Base-by-base conservation (phyloP, 345 rosid species). In the Fremontodendron californicum region DNA sequence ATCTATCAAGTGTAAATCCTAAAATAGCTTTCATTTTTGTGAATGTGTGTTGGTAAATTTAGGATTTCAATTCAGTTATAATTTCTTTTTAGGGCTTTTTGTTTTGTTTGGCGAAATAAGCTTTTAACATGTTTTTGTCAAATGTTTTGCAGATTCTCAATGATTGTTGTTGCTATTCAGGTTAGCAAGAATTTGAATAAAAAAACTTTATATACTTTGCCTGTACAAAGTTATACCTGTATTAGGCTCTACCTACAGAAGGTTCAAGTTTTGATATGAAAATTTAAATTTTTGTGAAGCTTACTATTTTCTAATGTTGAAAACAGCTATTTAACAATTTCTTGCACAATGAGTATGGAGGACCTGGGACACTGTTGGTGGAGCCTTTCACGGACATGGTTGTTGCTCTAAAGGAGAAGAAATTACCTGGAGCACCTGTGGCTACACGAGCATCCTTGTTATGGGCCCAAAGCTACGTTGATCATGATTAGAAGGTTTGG, bases 321-420 rank as follows among this genome's bases (percentile, higher is more conserved):
- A 54, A 71, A 51, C 81, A 86, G 88, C 77, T 84, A 64, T 80
- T 88, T 67, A 74, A 81, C 65, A 61, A 81, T 52, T 86, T 87
- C 85, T 67, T 89, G 76, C 85, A 71, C 64, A 58, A 58, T 27
- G 64, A 58, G 37, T 58, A 27, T 58, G 64, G 64, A 29, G 64
- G 64, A 58, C 85, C 89, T 1, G 82, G 87, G 71, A 85, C 88
- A 48, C 77, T 84, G 68, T 42, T 64, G 81, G 86, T 80, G 80
- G 87, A 89, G 81, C 90, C 94, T 66, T 84, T 87, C 45, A 76
- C 86, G 2, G 83, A 86, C 60, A 82, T 80, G 85, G 49, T 85
- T 61, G 78, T 84, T 84, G 78, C 83, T 69, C 74, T 77, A n/a
- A 82, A 86, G 84, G 86, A 79, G 43, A 86, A 69, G 77, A 80